Percentiles rank a stretch among this genome's conserved stretches.
Conservation (phyloP, 2,329 filamentous ascomycete species). For the Bertia moriformis region DNA sequence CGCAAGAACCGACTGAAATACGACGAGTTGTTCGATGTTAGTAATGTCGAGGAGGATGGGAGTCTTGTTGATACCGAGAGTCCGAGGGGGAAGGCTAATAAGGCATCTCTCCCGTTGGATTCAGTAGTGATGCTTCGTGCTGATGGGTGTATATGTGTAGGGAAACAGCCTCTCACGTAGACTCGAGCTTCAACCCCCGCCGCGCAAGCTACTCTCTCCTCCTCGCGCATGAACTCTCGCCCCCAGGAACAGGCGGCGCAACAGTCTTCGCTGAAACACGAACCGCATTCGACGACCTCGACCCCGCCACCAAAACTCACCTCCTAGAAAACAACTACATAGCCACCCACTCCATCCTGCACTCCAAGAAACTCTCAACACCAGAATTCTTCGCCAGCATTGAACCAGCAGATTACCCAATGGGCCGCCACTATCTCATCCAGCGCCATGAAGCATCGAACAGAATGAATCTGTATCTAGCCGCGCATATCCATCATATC, state of each 20-base stretch:
- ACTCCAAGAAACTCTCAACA: conserved; percentile 33
- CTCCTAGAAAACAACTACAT: conserved; percentile 24
- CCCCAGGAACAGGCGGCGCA: conserved; percentile 26
- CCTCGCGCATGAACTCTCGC: conserved; percentile 31
- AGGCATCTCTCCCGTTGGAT: neutral
- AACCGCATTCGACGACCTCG: conserved; percentile 30
- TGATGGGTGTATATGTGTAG: no score
- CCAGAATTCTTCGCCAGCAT: conserved; percentile 31
- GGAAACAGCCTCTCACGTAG: conserved; percentile 35
- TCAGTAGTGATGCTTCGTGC: neutral
- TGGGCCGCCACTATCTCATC: conserved; percentile 29
- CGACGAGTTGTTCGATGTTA: conserved; percentile 3
- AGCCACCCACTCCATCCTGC: conserved; percentile 32
- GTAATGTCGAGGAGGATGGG: conserved; percentile 3
- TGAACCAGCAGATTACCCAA: conserved; percentile 19
- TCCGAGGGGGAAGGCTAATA: neutral
- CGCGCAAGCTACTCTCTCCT: conserved; percentile 35
- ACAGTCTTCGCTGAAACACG: conserved; percentile 38
- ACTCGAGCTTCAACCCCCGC: conserved; percentile 38
- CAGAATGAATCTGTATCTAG: conserved; percentile 35
- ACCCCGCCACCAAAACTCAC: conserved; percentile 14
- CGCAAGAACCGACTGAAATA: conserved; percentile 2
- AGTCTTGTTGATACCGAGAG: conserved; percentile 3
- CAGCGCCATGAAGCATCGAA: conserved; percentile 35
- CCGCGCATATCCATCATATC: conserved; percentile 35